phyloP scores from a whole-genome alignment of 106 monocot species.

The Dactylorhiza incarnata region DNA sequence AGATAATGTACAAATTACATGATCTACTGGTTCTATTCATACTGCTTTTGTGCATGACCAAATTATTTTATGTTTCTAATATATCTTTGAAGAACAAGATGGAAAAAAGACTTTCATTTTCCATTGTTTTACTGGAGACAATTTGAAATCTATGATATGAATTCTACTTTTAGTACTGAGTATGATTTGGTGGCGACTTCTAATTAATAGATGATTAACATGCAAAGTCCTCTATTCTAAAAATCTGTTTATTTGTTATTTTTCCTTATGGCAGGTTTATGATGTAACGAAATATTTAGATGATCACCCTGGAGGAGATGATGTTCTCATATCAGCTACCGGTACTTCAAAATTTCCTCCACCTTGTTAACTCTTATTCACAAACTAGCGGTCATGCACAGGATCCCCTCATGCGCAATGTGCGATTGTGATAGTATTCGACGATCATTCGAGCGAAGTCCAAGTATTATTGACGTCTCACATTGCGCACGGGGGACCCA shows the following conservation, averaged over 20 bases:
- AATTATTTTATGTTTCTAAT: no score
- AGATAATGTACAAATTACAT: no score
- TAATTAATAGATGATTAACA: background rate
- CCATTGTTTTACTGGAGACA: no score
- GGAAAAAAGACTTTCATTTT: no score
- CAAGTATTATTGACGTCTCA: no score
- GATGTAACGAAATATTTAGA: conserved; percentile 81
- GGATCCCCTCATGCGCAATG: no score
- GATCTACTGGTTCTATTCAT: no score
- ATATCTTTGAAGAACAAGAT: no score
- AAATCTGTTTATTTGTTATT: background rate
- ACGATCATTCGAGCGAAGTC: no score
- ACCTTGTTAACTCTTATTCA: background rate
- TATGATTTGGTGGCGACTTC: background rate
- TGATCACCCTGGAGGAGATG: conserved; percentile 93
- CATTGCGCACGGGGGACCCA: no score
- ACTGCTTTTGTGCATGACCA: no score
- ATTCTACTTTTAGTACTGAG: background rate
- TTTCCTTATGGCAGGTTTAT: conserved; percentile 50
- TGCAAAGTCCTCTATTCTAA: background rate
- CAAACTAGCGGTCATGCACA: background rate
- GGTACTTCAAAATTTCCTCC: conserved; percentile 29
- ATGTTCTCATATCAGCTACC: conserved; percentile 61
- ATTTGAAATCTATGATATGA: background rate
- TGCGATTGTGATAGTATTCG: no score